These are phyloP conservation scores for Astrocystis sublimbata DNA, from an alignment of 495 filamentous ascomycete species.

Conservation along the genomic window DNA sequence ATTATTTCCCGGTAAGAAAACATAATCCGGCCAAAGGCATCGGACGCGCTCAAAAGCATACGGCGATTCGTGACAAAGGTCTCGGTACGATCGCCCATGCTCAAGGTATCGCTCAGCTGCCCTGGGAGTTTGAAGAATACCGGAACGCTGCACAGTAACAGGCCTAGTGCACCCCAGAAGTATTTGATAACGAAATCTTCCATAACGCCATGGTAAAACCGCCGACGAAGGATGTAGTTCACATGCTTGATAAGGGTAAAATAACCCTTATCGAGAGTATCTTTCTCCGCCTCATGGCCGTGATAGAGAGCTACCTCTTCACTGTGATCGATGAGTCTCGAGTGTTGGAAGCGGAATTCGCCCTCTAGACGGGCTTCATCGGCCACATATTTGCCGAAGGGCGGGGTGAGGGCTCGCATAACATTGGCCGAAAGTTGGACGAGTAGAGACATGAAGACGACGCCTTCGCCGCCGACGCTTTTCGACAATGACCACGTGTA, in stretches of 20 bases:
- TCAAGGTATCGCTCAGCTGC: conserved; percentile 56
- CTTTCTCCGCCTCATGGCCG: conserved; percentile 95
- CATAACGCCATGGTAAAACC: conserved; percentile 96
- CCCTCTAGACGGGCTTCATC: conserved; percentile 94
- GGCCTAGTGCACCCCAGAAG: conserved; percentile 93
- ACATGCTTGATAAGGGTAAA: conserved; percentile 99
- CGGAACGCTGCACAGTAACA: conserved; percentile 92
- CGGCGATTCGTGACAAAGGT: conserved; percentile 93
- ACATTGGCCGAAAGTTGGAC: conserved; percentile 90
- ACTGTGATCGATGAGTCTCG: conserved; percentile 87
- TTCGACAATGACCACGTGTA: conserved; percentile 92
- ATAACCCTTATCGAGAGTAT: conserved; percentile 95
- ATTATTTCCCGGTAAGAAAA: conserved; percentile 97
- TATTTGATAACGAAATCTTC: conserved; percentile 99
- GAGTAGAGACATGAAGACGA: conserved; percentile 90
- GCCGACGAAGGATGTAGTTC: conserved; percentile 85
- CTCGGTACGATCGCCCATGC: conserved; percentile 89
- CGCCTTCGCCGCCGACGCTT: conserved; percentile 90
- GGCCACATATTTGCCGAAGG: conserved; percentile 96
- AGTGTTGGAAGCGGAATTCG: conserved; percentile 95
- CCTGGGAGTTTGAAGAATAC: conserved; percentile 94
- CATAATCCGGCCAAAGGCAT: conserved; percentile 96
- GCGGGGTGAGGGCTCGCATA: conserved; percentile 95
- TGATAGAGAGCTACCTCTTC: conserved; percentile 93
- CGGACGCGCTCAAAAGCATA: conserved; percentile 86